Evolutionary conservation across 805 yeast genomes (phyloP).

Genomic region (Deakozyma indianensis): DNA sequence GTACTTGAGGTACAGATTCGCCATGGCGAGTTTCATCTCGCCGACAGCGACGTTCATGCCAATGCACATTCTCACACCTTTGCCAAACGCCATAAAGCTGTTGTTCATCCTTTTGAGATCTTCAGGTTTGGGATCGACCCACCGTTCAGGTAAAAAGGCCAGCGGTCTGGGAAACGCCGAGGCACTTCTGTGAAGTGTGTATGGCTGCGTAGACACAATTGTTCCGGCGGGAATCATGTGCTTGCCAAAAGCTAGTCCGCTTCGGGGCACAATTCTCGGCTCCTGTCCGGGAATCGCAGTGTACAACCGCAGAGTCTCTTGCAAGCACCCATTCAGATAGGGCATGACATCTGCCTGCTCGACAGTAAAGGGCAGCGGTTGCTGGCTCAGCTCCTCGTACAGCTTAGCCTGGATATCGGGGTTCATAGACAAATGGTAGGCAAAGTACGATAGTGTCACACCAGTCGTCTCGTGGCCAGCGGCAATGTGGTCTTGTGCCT

Average conservation of each 20-base stretch:
- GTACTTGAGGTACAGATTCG: constrained; percentile 28
- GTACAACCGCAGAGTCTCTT: constrained; percentile 48
- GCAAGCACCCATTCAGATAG: constrained; percentile 43
- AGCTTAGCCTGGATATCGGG: constrained; percentile 36
- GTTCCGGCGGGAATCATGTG: constrained; percentile 38
- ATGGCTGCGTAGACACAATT: constrained; percentile 50
- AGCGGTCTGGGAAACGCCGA: constrained; percentile 38
- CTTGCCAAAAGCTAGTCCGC: constrained; percentile 8
- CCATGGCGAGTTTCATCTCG: constrained; percentile 47
- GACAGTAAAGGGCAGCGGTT: background rate
- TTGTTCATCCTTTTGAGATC: constrained; percentile 31
- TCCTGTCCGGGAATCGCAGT: constrained; percentile 66
- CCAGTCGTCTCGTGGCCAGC: constrained; percentile 75
- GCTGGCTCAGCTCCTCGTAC: constrained; percentile 28
- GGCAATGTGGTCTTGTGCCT: constrained; percentile 48
- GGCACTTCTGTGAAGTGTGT: constrained; percentile 42
- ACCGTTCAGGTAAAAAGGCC: constrained; percentile 43
- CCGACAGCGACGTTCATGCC: constrained; percentile 55
- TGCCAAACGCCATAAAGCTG: constrained; percentile 55
- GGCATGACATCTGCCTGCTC: constrained; percentile 40
- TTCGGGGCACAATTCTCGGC: constrained; percentile 36
- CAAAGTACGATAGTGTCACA: constrained; percentile 42
- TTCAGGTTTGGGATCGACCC: constrained; percentile 30
- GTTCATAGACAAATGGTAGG: constrained; percentile 40
- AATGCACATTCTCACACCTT: constrained; percentile 60